These are phyloP conservation scores for Botrytis fragariae DNA, from an alignment of 2,329 filamentous ascomycete genomes.

Conservation along the genomic window DNA sequence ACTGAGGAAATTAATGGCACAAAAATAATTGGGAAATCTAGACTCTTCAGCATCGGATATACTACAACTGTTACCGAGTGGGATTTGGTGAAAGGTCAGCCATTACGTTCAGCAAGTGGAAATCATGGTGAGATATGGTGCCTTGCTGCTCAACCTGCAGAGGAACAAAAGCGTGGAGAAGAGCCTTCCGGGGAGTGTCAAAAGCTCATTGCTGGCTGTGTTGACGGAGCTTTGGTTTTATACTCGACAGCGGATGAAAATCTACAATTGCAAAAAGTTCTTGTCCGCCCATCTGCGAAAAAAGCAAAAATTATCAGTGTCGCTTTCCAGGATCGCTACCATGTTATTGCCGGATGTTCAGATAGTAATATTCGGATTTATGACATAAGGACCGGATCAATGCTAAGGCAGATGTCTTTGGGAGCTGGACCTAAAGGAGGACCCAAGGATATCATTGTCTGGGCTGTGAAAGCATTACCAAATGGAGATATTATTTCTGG, in stretches of 20 bases:
- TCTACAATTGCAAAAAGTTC: slow-evolving; percentile 72
- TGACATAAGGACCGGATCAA: slow-evolving; percentile 74
- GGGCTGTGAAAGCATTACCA: slow-evolving; percentile 85
- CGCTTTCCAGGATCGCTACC: slow-evolving; percentile 79
- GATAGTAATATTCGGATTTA: slow-evolving; percentile 93
- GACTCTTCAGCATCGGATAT: slow-evolving; percentile 95
- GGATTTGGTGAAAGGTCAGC: slow-evolving; percentile 78
- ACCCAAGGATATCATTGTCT: slow-evolving; percentile 83
- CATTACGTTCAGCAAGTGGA: slow-evolving; percentile 79
- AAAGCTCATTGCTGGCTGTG: slow-evolving; percentile 83
- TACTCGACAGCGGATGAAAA: slow-evolving; percentile 84
- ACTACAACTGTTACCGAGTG: slow-evolving; percentile 92
- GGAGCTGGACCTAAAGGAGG: slow-evolving; percentile 75
- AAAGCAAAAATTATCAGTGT: slow-evolving; percentile 88
- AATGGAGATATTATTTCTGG: slow-evolving; percentile 91
- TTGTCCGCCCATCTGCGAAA: slow-evolving; percentile 75
- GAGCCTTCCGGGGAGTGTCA: slow-evolving; percentile 41
- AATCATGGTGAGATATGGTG: slow-evolving; percentile 98
- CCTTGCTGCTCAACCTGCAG: slow-evolving; percentile 74
- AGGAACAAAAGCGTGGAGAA: slow-evolving; percentile 33
- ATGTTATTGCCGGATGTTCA: slow-evolving; percentile 87
- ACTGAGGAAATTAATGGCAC: slow-evolving; percentile 63
- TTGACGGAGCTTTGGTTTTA: slow-evolving; percentile 83
- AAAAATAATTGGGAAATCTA: slow-evolving; percentile 66
- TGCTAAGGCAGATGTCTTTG: slow-evolving; percentile 79